Conservation (phyloP, 768 basidiomycete genomes). For the Suillus decipiens region DNA sequence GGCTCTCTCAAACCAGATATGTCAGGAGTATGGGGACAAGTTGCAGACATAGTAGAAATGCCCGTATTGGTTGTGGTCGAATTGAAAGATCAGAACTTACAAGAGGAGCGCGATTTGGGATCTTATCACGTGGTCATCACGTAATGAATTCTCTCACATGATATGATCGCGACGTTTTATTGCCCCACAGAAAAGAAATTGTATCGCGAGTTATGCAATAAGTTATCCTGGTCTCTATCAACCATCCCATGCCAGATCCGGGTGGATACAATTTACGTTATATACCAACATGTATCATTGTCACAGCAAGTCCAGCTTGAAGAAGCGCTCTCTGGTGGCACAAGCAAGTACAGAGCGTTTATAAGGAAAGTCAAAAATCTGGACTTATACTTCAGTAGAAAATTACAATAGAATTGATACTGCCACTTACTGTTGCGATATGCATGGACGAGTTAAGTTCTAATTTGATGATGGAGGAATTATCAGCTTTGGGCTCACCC, state of each 20-base stretch:
- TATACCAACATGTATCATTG: not conserved
- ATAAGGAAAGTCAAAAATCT: constrained; percentile 30
- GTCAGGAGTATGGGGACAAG: constrained; percentile 55
- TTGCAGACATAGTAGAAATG: constrained; percentile 23
- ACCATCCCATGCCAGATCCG: too few species aligned
- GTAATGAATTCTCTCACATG: not conserved
- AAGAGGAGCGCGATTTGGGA: not conserved
- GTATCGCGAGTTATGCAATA: too few species aligned
- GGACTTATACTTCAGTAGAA: not conserved
- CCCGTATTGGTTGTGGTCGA: constrained; percentile 2
- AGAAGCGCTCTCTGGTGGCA: constrained; percentile 25
- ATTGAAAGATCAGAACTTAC: not conserved
- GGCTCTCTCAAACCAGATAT: constrained; percentile 56
- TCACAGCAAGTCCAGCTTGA: constrained; percentile 24
- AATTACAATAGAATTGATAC: too few species aligned
- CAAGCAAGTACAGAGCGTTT: constrained; percentile 22
- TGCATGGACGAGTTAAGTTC: constrained; percentile 22
- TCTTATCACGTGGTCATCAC: not conserved
- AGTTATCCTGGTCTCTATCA: not conserved
- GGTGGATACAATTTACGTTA: not conserved
- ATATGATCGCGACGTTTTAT: not conserved
- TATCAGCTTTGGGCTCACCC: constrained; percentile 43
- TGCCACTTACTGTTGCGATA: constrained; percentile 19
- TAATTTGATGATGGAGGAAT: constrained; percentile 31
- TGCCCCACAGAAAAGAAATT: not conserved